Evolutionary conservation across 257 asterid genomes (phyloP).

Genomic region (Fraxinus anomala): DNA sequence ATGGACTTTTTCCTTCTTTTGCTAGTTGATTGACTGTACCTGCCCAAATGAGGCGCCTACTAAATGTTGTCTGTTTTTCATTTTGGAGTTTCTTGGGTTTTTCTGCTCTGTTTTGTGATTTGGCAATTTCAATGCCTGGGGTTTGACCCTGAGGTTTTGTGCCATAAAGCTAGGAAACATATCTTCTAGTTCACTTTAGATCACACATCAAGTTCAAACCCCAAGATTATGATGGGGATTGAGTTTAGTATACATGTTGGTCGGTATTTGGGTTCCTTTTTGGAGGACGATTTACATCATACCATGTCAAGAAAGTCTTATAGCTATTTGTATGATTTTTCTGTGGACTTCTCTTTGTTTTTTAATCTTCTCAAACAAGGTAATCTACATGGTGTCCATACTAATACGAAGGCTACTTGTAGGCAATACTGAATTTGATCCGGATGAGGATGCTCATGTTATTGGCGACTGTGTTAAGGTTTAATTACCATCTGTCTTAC

Average conservation of each 20-base stretch:
- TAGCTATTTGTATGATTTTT: neutral
- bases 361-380: neutral
- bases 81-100: no score
- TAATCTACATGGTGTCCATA: conserved; percentile 17
- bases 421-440: conserved; percentile 76
- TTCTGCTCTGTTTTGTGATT: no score
- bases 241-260: neutral
- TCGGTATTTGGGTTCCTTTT: neutral
- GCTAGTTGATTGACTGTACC: no score
- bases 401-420: conserved; percentile 32
- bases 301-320: neutral
- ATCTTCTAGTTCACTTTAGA: no score
- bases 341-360: neutral
- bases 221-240: neutral
- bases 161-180: no score
- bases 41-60: no score
- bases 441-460: conserved; percentile 90
- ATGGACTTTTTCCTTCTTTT: no score
- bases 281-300: neutral
- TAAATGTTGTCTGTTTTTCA: no score
- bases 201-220: neutral
- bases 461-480: conserved; percentile 94
- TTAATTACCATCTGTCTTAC: conserved; percentile 27
- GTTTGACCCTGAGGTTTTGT: no score
- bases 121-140: no score